phyloP scores from a whole-genome alignment of 805 yeast genomes.

The Wickerhamiella kurtzmanii region DNA sequence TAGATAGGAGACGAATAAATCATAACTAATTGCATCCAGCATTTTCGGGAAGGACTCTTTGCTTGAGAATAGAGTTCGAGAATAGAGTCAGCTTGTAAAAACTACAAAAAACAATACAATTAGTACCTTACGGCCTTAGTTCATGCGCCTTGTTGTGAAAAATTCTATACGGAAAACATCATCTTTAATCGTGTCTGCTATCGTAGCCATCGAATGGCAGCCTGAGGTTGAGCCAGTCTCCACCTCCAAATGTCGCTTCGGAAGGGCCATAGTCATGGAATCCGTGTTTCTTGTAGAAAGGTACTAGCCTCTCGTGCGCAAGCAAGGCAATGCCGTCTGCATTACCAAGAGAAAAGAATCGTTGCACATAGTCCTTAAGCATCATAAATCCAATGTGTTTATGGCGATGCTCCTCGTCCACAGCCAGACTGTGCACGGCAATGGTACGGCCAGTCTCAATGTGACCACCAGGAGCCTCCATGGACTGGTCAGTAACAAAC shows the following conservation, averaged over 20 bases:
- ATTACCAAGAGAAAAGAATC: slow-evolving; percentile 72
- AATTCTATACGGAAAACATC: not conserved
- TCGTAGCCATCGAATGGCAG: slow-evolving; percentile 20
- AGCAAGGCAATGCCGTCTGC: slow-evolving; percentile 66
- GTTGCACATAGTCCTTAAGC: slow-evolving; percentile 81
- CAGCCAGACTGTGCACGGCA: slow-evolving; percentile 72
- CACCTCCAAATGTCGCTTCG: slow-evolving; percentile 43
- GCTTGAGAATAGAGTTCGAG: no score
- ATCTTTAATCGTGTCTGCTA: slow-evolving; percentile 4
- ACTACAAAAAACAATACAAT: not conserved
- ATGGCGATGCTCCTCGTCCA: slow-evolving; percentile 67
- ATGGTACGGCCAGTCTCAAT: slow-evolving; percentile 58
- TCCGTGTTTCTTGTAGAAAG: slow-evolving; percentile 73
- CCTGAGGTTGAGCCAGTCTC: slow-evolving; percentile 34
- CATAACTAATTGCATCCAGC: no score
- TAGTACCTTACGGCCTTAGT: no score
- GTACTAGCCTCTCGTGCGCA: slow-evolving; percentile 53
- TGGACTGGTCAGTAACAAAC: slow-evolving; percentile 11
- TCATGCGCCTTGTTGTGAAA: no score
- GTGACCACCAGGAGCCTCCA: slow-evolving; percentile 39
- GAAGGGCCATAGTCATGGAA: slow-evolving; percentile 60
- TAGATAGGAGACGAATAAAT: no score
- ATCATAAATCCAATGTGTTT: slow-evolving; percentile 70
- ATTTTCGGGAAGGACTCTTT: no score
- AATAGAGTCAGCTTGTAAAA: not conserved